These are phyloP conservation scores for Pseudogymnoascus sp. DNA, from an alignment of 2,329 filamentous ascomycete genomes.

Conservation along the genomic window DNA sequence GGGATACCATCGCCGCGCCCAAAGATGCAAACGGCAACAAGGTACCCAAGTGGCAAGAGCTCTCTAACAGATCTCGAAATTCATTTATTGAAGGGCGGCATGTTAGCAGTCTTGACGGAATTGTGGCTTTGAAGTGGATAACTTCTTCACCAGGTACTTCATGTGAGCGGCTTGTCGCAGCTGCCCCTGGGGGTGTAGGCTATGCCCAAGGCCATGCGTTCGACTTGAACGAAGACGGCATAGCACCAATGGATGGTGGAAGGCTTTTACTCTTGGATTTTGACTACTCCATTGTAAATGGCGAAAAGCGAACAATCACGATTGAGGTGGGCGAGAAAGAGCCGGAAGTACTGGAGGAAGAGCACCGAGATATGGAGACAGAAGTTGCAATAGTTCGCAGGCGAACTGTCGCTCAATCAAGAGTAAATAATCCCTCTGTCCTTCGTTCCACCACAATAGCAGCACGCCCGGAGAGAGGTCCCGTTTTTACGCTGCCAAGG, in stretches of 20 bases:
- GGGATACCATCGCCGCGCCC: conserved; percentile 1
- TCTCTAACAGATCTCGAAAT: conserved; percentile 62
- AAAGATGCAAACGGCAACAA: conserved; percentile 23
- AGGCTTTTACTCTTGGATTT: conserved; percentile 68
- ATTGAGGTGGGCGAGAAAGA: conserved; percentile 68
- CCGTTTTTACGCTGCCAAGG: neutral
- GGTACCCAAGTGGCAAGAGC: conserved; percentile 59
- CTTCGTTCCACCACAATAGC: conserved; percentile 42
- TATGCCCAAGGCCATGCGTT: conserved; percentile 30
- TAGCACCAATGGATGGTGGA: conserved; percentile 71
- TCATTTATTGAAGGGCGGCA: conserved; percentile 61
- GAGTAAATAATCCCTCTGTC: conserved; percentile 40
- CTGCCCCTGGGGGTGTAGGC: conserved; percentile 60
- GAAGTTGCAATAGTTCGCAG: conserved; percentile 73
- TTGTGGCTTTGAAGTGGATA: conserved; percentile 67
- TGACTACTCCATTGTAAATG: conserved; percentile 51
- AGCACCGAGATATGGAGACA: conserved; percentile 63
- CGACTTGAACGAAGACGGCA: conserved; percentile 54
- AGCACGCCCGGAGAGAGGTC: conserved; percentile 9
- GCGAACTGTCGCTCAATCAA: conserved; percentile 59
- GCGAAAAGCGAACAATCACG: conserved; percentile 48
- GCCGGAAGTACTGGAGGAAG: conserved; percentile 64
- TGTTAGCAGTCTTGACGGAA: conserved; percentile 55
- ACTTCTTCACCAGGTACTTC: conserved; percentile 42
- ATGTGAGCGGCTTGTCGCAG: conserved; percentile 56